A percentile compares a stretch with the other conserved stretches of the same genome.
Conservation (phyloP, 1,284 basidiomycete genomes). For the Sanghuangporus weigelae region DNA sequence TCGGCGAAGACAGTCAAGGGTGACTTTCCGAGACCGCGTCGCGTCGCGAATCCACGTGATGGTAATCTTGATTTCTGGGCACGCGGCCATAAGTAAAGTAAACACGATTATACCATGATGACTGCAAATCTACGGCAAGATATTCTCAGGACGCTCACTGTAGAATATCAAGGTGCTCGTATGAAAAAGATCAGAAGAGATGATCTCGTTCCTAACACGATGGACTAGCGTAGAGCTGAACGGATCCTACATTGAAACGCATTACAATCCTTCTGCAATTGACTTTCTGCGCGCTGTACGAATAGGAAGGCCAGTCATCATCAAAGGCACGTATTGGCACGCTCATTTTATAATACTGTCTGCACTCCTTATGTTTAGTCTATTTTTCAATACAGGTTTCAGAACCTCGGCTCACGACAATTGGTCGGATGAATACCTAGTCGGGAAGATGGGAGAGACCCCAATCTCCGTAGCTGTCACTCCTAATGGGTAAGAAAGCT, state of each 20-base stretch:
- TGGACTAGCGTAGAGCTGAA: slow-evolving; percentile 51
- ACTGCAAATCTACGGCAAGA: neutral
- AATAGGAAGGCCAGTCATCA: slow-evolving; percentile 73
- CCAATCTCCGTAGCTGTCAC: slow-evolving; percentile 74
- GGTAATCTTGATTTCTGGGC: neutral
- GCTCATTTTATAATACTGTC: neutral
- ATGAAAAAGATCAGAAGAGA: neutral
- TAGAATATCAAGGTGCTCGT: slow-evolving; percentile 26
- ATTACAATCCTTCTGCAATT: slow-evolving; percentile 52
- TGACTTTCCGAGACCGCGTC: neutral
- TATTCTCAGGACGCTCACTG: slow-evolving; percentile 15
- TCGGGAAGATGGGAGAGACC: slow-evolving; percentile 45
- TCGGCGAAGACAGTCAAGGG: neutral
- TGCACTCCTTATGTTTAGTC: neutral
- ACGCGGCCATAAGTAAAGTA: neutral
- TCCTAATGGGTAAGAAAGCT: slow-evolving; percentile 62
- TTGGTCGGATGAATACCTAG: slow-evolving; percentile 67
- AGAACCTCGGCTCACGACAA: slow-evolving; percentile 34
- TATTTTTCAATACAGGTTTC: slow-evolving; percentile 30
- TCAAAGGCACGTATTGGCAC: slow-evolving; percentile 46
- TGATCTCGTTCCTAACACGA: neutral
- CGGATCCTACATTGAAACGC: slow-evolving; percentile 46
- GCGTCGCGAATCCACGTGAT: slow-evolving; percentile 11
- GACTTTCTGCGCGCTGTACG: slow-evolving; percentile 72
- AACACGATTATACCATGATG: neutral